These are phyloP conservation scores for Tausonia pullulans DNA, from an alignment of 1,284 basidiomycete species.

Conservation along the genomic window DNA sequence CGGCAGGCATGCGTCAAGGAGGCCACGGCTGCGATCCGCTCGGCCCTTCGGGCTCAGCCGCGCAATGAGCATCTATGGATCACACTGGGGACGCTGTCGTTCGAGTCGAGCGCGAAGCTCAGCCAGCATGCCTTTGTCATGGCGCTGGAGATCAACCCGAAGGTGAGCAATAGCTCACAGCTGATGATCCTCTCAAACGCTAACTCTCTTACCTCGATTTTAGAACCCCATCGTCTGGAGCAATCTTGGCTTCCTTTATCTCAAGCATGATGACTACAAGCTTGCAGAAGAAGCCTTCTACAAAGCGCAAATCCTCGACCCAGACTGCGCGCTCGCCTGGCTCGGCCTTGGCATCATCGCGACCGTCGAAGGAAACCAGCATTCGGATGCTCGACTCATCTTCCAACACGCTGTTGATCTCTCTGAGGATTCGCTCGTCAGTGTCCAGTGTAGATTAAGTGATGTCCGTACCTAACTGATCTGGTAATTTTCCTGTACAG, in stretches of 20 bases:
- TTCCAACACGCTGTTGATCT: slow-evolving; percentile 74
- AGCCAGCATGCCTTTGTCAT: slow-evolving; percentile 82
- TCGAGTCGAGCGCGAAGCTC: slow-evolving; percentile 52
- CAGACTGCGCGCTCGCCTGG: slow-evolving; percentile 86
- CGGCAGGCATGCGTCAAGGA: slow-evolving; percentile 40
- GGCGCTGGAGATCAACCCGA: slow-evolving; percentile 71
- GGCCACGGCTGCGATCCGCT: slow-evolving; percentile 53
- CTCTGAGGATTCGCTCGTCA: slow-evolving; percentile 51
- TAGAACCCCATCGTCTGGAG: slow-evolving; percentile 74
- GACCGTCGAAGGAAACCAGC: slow-evolving; percentile 47
- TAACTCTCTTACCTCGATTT: background rate
- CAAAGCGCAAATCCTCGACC: slow-evolving; percentile 81
- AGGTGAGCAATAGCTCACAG: slow-evolving; percentile 40
- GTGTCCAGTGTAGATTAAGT: too few species aligned
- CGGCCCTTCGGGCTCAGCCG: slow-evolving; percentile 65
- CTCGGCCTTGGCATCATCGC: slow-evolving; percentile 83
- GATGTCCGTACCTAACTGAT: background rate
- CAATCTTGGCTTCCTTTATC: slow-evolving; percentile 79
- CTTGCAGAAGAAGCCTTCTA: slow-evolving; percentile 79
- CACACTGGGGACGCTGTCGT: slow-evolving; percentile 62
- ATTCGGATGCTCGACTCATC: slow-evolving; percentile 53
- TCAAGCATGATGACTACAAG: slow-evolving; percentile 67
- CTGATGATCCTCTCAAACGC: background rate
- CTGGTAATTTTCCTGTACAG: slow-evolving; percentile 31
- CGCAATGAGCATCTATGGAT: slow-evolving; percentile 71